phyloP scores from a whole-genome alignment of 176 grass and related monocot species.

The Sorghum bicolor region DNA sequence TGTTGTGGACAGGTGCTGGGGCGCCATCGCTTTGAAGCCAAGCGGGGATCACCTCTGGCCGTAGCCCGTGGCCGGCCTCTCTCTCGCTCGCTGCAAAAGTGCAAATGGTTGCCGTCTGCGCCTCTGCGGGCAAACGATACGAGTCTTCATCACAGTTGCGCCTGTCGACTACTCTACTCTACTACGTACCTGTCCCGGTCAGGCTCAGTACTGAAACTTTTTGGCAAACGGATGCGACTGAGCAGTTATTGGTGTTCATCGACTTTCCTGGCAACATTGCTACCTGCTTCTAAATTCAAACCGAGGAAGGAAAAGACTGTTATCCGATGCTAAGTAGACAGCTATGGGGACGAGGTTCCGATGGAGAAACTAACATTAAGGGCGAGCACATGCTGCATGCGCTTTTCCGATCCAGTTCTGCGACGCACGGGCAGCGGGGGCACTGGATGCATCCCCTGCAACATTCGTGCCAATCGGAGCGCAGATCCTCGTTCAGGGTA shows the following conservation, averaged over 20 bases:
- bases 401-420: background rate
- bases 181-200: background rate
- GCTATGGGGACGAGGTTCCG: background rate
- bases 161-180: constrained; percentile 13
- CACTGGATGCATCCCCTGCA: background rate
- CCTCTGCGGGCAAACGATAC: constrained; percentile 26
- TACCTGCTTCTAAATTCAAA: background rate
- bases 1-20: constrained; percentile 26
- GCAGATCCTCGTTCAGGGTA: background rate
- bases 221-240: background rate
- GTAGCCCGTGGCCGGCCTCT: too few relatives aligned
- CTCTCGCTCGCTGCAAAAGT: background rate
- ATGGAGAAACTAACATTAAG: background rate
- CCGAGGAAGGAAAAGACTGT: background rate
- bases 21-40: constrained; percentile 41
- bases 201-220: background rate
- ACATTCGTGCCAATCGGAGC: constrained; percentile 27
- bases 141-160: constrained; percentile 12
- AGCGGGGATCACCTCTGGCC: background rate
- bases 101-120: constrained; percentile 30
- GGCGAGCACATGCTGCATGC: background rate
- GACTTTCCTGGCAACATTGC: background rate
- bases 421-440: background rate
- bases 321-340: background rate
- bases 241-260: background rate